Evolutionary conservation across 352 stramenopile species (phyloP).

Genomic region (Phytophthora parvispora): DNA sequence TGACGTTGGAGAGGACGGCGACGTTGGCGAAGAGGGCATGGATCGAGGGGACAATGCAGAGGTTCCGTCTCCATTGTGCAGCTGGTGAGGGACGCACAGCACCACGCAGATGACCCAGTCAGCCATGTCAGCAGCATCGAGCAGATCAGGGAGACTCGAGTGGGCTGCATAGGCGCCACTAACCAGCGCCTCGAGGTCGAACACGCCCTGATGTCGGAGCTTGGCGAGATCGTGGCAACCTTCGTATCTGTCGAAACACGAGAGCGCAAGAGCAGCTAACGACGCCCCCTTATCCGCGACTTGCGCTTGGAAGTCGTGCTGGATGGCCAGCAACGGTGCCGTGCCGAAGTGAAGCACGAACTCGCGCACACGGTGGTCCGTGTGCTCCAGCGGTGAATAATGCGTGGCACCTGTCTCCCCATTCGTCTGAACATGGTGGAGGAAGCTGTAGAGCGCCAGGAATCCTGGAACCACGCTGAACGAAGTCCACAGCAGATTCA

Average conservation of each 20-base stretch:
- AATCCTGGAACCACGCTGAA: constrained; percentile 52
- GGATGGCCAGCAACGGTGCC: constrained; percentile 63
- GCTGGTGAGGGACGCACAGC: constrained; percentile 59
- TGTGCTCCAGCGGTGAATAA: constrained; percentile 46
- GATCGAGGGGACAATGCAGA: constrained; percentile 11
- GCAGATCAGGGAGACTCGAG: constrained; percentile 28
- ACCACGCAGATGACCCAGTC: constrained; percentile 72
- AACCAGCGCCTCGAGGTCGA: constrained; percentile 56
- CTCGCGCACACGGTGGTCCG: constrained; percentile 53
- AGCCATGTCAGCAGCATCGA: constrained; percentile 21
- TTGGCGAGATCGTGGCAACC: constrained; percentile 58
- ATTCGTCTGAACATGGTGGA: constrained; percentile 23
- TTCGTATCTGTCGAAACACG: constrained; percentile 62
- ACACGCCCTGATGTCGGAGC: constrained; percentile 58
- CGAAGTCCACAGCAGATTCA: constrained; percentile 71
- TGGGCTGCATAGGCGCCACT: constrained; percentile 38
- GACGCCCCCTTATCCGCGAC: constrained; percentile 25
- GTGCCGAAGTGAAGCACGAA: constrained; percentile 73
- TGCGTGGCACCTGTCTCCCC: constrained; percentile 1
- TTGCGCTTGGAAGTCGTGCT: constrained; percentile 67
- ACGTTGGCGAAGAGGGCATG: background rate
- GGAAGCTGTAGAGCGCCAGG: constrained; percentile 56
- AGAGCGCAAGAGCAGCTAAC: constrained; percentile 54
- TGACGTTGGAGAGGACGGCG: background rate
- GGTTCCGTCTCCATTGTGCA: constrained; percentile 13